These are phyloP conservation scores for Pichia occidentalis DNA, from an alignment of 805 yeast genomes.

Conservation along the genomic window DNA sequence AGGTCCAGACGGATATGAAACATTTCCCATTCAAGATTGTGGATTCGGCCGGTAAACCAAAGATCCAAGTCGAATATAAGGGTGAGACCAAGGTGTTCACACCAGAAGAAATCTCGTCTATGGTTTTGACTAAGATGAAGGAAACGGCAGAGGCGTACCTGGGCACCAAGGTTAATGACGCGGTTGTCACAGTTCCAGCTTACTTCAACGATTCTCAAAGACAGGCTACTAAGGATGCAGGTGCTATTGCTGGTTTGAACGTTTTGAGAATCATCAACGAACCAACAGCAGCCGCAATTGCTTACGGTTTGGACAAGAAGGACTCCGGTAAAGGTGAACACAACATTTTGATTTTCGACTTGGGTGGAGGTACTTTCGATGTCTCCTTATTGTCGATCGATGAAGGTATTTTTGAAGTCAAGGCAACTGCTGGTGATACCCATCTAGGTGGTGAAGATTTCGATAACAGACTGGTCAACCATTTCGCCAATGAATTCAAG, in stretches of 20 bases:
- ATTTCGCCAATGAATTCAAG: slow-evolving; percentile 93
- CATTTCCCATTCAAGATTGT: slow-evolving; percentile 80
- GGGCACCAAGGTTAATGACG: slow-evolving; percentile 79
- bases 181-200: slow-evolving; percentile 95
- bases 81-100: slow-evolving; percentile 83
- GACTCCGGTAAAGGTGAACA: slow-evolving; percentile 69
- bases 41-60: slow-evolving; percentile 72
- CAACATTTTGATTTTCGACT: slow-evolving; percentile 85
- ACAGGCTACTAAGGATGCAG: slow-evolving; percentile 98
- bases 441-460: slow-evolving; percentile 99
- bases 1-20: slow-evolving; percentile 73
- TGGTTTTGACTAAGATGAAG: slow-evolving; percentile 87
- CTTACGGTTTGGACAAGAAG: slow-evolving; percentile 83
- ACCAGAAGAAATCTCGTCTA: slow-evolving; percentile 92
- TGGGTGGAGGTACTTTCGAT: slow-evolving; percentile 99
- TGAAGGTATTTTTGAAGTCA: slow-evolving; percentile 95
- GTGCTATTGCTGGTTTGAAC: slow-evolving; percentile 91
- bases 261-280: slow-evolving; percentile 93
- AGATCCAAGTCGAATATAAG: slow-evolving; percentile 74
- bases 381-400: slow-evolving; percentile 86
- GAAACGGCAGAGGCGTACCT: slow-evolving; percentile 84
- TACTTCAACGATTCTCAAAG: slow-evolving; percentile 97
- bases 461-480: slow-evolving; percentile 92
- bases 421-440: slow-evolving; percentile 89
- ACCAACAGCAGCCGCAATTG: slow-evolving; percentile 97